phyloP scores from a whole-genome alignment of 179 eudicot genomes.

The Monotropa hypopitys region DNA sequence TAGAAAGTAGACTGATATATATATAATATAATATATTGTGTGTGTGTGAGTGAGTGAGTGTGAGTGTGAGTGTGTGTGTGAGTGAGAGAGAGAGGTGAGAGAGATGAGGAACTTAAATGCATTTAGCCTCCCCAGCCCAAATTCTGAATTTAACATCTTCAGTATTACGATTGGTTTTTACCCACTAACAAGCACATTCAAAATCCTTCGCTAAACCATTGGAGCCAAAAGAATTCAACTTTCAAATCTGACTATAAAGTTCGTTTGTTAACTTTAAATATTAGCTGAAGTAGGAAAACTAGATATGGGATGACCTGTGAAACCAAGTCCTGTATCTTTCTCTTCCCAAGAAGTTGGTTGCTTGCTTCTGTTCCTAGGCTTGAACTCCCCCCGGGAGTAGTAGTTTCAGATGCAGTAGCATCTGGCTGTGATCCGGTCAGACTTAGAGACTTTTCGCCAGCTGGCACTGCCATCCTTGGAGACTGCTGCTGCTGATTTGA shows the following conservation, averaged over 20 bases:
- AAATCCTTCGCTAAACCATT: neutral
- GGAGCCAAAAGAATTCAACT: neutral
- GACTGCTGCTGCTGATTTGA: constrained; percentile 55
- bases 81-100: neutral
- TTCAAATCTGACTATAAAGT: neutral
- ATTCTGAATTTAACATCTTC: neutral
- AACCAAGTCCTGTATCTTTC: constrained; percentile 85
- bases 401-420: constrained; percentile 72
- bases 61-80: neutral
- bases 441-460: constrained; percentile 71
- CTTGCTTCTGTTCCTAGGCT: constrained; percentile 87
- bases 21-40: too few relatives aligned
- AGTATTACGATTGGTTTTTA: neutral
- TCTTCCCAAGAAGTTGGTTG: constrained; percentile 80
- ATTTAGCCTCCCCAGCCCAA: neutral
- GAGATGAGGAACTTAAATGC: neutral
- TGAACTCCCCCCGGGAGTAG: constrained; percentile 85
- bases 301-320: constrained; percentile 46
- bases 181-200: neutral
- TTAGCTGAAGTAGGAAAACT: neutral
- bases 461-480: constrained; percentile 50
- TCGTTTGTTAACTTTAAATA: neutral
- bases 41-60: neutral
- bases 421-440: constrained; percentile 90
- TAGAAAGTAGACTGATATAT: too few relatives aligned